These are phyloP conservation scores for Ogataea neopini DNA, from an alignment of 805 yeast genomes.

Conservation along the genomic window DNA sequence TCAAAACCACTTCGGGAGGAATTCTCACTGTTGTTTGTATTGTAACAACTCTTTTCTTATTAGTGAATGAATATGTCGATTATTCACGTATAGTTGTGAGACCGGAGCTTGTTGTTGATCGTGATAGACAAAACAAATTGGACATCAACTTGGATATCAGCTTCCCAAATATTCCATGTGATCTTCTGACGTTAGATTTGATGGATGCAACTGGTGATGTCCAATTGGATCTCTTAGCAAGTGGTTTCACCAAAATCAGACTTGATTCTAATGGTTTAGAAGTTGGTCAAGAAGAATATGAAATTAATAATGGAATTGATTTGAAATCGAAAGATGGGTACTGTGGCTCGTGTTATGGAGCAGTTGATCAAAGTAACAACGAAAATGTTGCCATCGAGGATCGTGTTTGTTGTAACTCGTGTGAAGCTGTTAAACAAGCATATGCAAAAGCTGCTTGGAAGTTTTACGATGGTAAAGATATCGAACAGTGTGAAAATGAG, in stretches of 20 bases:
- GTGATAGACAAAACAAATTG: constrained; percentile 72
- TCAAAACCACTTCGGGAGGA: constrained; percentile 90
- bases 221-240: constrained; percentile 67
- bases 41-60: constrained; percentile 57
- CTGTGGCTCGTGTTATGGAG: constrained; percentile 94
- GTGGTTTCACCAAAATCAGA: constrained; percentile 73
- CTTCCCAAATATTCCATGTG: constrained; percentile 88
- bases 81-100: constrained; percentile 66
- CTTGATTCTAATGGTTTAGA: constrained; percentile 54
- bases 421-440: constrained; percentile 78
- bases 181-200: constrained; percentile 73
- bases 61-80: constrained; percentile 74
- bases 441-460: constrained; percentile 83
- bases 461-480: constrained; percentile 82
- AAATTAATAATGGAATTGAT: constrained; percentile 38
- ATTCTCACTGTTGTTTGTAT: constrained; percentile 75
- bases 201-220: constrained; percentile 88
- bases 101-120: constrained; percentile 88
- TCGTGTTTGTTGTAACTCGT: constrained; percentile 76
- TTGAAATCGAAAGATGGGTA: constrained; percentile 36
- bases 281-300: constrained; percentile 41
- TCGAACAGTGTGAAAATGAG: constrained; percentile 88
- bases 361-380: constrained; percentile 58
- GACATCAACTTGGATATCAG: constrained; percentile 80
- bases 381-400: constrained; percentile 40